Percentiles rank a stretch among this genome's conserved stretches.
Conservation (phyloP, 768 basidiomycete species). For the Suillus tomentosus region DNA sequence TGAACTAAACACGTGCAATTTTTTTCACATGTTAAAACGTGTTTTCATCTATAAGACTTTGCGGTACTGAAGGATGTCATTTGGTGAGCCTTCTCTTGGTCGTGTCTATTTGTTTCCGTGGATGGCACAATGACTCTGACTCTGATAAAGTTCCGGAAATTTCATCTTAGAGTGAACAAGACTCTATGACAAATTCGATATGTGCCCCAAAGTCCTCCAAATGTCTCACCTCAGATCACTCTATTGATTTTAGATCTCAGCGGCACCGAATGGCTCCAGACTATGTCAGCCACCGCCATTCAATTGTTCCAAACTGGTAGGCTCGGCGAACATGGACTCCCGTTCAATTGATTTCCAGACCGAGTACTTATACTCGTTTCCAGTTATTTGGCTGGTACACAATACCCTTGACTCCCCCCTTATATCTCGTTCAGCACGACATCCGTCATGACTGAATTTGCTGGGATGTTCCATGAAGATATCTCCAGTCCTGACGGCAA, state of each 20-base stretch:
- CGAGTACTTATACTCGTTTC: conserved; percentile 1
- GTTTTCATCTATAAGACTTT: background rate
- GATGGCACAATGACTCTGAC: background rate
- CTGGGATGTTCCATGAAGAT: background rate
- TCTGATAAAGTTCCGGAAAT: background rate
- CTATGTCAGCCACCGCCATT: conserved; percentile 4
- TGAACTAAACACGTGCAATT: background rate
- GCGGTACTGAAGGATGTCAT: background rate
- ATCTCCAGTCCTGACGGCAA: background rate
- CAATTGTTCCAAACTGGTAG: conserved; percentile 3
- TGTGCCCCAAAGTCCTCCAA: background rate
- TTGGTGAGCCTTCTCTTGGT: background rate
- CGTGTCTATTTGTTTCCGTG: conserved; percentile 7
- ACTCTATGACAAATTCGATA: background rate
- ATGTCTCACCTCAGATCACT: conserved; percentile 3
- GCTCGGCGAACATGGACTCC: background rate
- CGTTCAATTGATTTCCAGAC: conserved; percentile 4
- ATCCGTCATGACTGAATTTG: background rate
- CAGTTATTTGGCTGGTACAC: background rate
- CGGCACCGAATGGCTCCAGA: background rate
- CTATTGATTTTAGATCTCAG: conserved; percentile 8
- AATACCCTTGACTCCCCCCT: background rate
- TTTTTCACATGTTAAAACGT: background rate
- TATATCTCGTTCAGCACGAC: background rate
- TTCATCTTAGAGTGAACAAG: background rate